Percentiles rank a stretch among this genome's conserved stretches.
Conservation (phyloP, 1,284 basidiomycete genomes). For the Ceratobasidium papillatum region DNA sequence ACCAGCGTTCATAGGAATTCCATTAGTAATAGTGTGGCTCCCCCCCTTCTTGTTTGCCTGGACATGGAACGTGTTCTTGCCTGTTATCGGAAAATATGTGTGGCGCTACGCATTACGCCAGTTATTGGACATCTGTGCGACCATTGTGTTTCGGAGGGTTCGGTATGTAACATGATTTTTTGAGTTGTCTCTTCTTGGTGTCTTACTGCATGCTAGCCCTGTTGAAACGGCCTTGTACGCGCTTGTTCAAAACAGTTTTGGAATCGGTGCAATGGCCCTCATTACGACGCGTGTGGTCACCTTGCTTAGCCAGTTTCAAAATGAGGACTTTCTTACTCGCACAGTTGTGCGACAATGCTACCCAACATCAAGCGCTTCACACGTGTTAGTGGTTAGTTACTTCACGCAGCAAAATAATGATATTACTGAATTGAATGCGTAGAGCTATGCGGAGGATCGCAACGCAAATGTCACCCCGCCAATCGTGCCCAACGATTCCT, state of each 20-base stretch:
- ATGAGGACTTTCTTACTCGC: not conserved
- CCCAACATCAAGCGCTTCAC: not conserved
- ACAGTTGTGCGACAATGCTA: not conserved
- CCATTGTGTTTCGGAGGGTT: not conserved
- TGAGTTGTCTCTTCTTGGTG: not conserved
- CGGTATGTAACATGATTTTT: not conserved
- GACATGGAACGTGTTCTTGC: too few species aligned
- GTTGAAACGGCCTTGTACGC: constrained; percentile 7
- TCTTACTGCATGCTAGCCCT: not conserved
- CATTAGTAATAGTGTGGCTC: too few species aligned
- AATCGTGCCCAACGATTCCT: not conserved
- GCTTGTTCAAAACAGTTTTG: not conserved
- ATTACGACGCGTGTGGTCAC: not conserved
- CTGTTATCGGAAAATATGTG: too few species aligned
- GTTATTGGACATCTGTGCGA: too few species aligned
- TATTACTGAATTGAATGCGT: not conserved
- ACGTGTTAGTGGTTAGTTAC: not conserved
- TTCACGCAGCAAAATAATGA: not conserved
- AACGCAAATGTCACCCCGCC: not conserved
- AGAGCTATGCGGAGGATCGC: not conserved
- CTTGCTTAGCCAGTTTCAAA: not conserved
- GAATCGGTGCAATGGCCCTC: not conserved
- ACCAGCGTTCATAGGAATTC: too few species aligned
- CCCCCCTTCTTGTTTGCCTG: too few species aligned
- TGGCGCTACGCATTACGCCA: too few species aligned